phyloP scores from a whole-genome alignment of 305 asterid species.

The Solanum hybrid region DNA sequence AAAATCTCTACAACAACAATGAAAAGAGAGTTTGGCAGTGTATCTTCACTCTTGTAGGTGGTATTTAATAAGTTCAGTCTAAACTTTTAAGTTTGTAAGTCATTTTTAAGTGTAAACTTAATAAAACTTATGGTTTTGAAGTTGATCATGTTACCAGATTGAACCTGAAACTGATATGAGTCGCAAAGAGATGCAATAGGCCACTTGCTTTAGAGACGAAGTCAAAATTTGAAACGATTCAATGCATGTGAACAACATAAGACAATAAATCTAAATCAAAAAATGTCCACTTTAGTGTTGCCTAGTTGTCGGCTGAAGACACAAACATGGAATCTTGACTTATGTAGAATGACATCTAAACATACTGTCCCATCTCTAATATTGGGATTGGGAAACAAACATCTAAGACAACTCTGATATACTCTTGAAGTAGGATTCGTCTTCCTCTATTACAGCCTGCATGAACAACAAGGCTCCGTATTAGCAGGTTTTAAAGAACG shows the following conservation, averaged over 20 bases:
- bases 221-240: not conserved
- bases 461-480: not conserved
- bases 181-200: not conserved
- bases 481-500: not conserved
- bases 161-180: not conserved
- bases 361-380: not conserved
- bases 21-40: not conserved
- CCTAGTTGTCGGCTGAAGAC: not conserved
- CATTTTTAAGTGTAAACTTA: not conserved
- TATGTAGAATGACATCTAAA: not conserved
- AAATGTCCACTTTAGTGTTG: not conserved
- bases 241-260: not conserved
- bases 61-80: no score
- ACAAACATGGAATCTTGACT: not conserved
- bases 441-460: conserved; percentile 10
- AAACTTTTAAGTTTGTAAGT: not conserved
- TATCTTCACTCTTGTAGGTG: not conserved
- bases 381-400: not conserved
- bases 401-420: not conserved
- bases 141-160: not conserved
- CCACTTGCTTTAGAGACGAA: not conserved
- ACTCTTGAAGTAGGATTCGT: not conserved
- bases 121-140: not conserved
- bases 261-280: not conserved
- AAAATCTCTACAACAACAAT: not conserved